Conservation (phyloP, 1,139 yeast species). For the Pichia cactophila region DNA sequence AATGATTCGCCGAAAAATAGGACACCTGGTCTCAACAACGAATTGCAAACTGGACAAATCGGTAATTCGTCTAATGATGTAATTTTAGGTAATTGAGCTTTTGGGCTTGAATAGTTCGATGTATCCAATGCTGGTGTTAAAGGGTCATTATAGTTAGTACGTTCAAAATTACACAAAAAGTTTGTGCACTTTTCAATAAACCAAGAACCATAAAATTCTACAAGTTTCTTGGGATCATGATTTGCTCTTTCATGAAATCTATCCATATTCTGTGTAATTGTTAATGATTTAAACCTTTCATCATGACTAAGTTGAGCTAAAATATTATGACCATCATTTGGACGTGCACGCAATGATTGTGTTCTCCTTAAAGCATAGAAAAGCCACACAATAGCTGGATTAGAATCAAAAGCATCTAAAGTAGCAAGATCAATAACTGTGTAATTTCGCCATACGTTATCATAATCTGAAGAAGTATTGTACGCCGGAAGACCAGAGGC, state of each 20-base stretch:
- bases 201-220: constrained; percentile 74
- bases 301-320: constrained; percentile 42
- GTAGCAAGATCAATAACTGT: constrained; percentile 82
- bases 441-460: constrained; percentile 57
- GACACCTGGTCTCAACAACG: constrained; percentile 74
- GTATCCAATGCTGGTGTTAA: constrained; percentile 46
- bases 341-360: constrained; percentile 56
- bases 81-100: constrained; percentile 30
- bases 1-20: constrained; percentile 90
- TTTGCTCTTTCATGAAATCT: constrained; percentile 63
- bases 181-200: constrained; percentile 69
- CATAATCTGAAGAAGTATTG: constrained; percentile 41
- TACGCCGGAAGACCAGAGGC: constrained; percentile 72
- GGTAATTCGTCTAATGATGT: constrained; percentile 50
- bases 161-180: constrained; percentile 61
- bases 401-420: constrained; percentile 77
- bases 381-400: constrained; percentile 88
- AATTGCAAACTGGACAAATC: constrained; percentile 63
- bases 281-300: constrained; percentile 34
- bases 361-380: constrained; percentile 67
- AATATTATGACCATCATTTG: constrained; percentile 68
- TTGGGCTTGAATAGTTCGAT: constrained; percentile 8
- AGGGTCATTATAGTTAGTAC: constrained; percentile 51
- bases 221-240: constrained; percentile 42
- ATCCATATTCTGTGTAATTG: constrained; percentile 79